Base-by-base conservation (phyloP, 805 yeast genomes). In the Cyberlindnera maclurae region DNA sequence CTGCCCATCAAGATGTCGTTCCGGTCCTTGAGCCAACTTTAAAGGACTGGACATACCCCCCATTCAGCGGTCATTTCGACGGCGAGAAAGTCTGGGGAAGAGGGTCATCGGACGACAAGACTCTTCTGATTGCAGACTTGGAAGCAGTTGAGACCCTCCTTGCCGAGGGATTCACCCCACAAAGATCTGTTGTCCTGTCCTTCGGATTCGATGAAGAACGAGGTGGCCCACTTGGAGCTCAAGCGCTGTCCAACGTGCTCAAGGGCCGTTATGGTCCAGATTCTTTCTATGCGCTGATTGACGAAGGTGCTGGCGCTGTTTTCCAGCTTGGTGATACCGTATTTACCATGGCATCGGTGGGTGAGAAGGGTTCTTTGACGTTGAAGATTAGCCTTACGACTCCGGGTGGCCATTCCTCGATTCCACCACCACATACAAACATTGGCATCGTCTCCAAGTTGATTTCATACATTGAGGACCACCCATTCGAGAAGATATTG, bases 1-100 rank as follows among this genome's bases (percentile, higher is more conserved):
- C 81, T 49, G 89, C 89, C 1, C 95, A 85, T 54, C 82, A 76
- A 57, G 94, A 84, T 54, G 85, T 79, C 4, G 95, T 84, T 15
- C 94, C 95, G 1, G 81, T 82, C 6, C 82, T 77, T 47, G 56
- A 59, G 18, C 73, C 70, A 16, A 76, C 87, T 0, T 59, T 68
- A 38, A 57, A 53, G 22, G 64, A 73, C 38, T 85, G 94, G 94
- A 58, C 62, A 1, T 65, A 74, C 52, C 77, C 73, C 5, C 93
- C 94, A 5, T 82, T 78, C 45, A 54, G 66, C 29, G 85, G 83
- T 17, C 62, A 70, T 46, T 79, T 64, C 49, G 88, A 82, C 50
- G 89, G 87, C 3, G 63, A 67, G 22, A 61, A 55, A 36, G 50
- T 85, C 4, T 82, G 73, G 69, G 95, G 95, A 3, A 71, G 95